Conservation (phyloP, 805 yeast species). For the Dipodascus geniculatus region DNA sequence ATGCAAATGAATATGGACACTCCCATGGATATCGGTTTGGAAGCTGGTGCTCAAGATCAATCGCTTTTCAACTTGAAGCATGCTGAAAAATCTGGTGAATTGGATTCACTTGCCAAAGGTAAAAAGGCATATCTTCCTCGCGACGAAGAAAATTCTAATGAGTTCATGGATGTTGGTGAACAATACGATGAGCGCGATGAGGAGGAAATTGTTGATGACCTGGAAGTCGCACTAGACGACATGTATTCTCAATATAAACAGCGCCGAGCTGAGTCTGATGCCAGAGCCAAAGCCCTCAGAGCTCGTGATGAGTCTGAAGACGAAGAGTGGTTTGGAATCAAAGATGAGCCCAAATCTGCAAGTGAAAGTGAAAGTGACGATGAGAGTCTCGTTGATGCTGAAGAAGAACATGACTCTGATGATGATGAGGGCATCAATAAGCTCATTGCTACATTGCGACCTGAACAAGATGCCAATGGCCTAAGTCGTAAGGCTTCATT, state of each 20-base stretch:
- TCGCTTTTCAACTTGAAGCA: conserved; percentile 68
- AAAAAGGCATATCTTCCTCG: conserved; percentile 36
- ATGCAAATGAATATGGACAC: conserved; percentile 96
- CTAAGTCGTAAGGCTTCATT: conserved; percentile 27
- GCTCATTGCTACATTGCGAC: conserved; percentile 12
- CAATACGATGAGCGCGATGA: conserved; percentile 26
- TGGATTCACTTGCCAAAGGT: conserved; percentile 65
- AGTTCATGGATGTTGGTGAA: conserved; percentile 23
- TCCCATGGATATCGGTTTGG: conserved; percentile 86
- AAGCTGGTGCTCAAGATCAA: conserved; percentile 71
- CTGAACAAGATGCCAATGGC: conserved; percentile 11
- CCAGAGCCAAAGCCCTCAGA: conserved; percentile 40
- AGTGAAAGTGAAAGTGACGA: conserved; percentile 18
- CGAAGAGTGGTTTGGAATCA: conserved; percentile 33
- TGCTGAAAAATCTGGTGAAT: conserved; percentile 82
- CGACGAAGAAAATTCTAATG: conserved; percentile 21
- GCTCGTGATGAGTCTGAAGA: conserved; percentile 38
- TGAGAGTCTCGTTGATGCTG: conserved; percentile 25
- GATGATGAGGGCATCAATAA: conserved; percentile 13
- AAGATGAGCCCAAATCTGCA: conserved; percentile 11
- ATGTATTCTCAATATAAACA: conserved; percentile 67
- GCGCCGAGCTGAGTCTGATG: conserved; percentile 29
- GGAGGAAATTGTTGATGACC: conserved; percentile 33
- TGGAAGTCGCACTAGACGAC: conserved; percentile 72
- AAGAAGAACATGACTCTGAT: conserved; percentile 17